phyloP scores from a whole-genome alignment of 352 stramenopile species.

The Aphanomyces stellatus region DNA sequence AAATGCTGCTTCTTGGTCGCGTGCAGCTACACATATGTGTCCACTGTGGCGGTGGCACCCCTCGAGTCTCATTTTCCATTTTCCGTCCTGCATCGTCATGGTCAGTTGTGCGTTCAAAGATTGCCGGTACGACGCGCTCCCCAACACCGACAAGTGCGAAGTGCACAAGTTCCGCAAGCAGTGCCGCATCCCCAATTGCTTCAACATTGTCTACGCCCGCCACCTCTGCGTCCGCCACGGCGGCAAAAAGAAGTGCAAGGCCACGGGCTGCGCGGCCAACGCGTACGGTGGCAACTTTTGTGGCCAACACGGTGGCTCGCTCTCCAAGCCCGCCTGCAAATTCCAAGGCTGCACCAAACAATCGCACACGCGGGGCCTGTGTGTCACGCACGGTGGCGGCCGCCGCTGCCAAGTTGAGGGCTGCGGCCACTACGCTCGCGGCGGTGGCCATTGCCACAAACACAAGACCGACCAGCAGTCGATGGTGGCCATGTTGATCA shows the following conservation, averaged over 20 bases:
- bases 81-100: too few relatives aligned
- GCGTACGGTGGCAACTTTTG: background rate
- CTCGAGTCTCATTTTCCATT: too few relatives aligned
- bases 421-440: background rate
- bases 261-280: background rate
- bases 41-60: too few relatives aligned
- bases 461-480: background rate
- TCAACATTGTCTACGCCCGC: slow-evolving; percentile 8
- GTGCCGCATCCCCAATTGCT: background rate
- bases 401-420: background rate
- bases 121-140: background rate
- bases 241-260: slow-evolving; percentile 8
- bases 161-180: slow-evolving; percentile 6
- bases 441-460: background rate
- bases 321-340: background rate
- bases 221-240: slow-evolving; percentile 10
- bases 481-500: background rate
- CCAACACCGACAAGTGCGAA: background rate
- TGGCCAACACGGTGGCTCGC: background rate
- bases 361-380: background rate
- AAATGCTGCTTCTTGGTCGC: too few relatives aligned
- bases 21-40: too few relatives aligned
- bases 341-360: slow-evolving; percentile 4
- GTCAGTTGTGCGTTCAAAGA: slow-evolving; percentile 8
- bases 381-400: slow-evolving; percentile 12